phyloP scores from a whole-genome alignment of 805 yeast genomes.

The Yarrowia bubula region DNA sequence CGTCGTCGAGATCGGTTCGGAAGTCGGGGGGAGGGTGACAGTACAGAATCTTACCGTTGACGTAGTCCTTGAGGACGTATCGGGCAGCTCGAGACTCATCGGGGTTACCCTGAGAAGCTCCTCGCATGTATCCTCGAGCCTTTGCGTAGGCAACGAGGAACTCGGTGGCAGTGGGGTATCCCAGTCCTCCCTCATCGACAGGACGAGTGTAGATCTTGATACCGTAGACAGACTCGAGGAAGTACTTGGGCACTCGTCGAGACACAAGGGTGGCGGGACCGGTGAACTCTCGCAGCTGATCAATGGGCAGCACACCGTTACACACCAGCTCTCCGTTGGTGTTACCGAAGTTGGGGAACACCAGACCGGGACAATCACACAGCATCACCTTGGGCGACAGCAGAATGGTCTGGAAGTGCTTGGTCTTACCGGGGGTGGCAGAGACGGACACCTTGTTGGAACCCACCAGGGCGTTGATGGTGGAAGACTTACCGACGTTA shows the following conservation, averaged over 20 bases:
- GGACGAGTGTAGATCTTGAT: constrained; percentile 77
- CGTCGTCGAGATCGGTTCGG: constrained; percentile 33
- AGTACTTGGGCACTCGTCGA: constrained; percentile 83
- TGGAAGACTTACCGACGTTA: constrained; percentile 94
- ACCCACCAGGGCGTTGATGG: constrained; percentile 94
- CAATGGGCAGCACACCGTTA: constrained; percentile 98
- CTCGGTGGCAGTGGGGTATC: constrained; percentile 84
- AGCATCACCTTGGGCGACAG: constrained; percentile 77
- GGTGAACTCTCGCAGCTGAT: constrained; percentile 87
- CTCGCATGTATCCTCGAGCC: constrained; percentile 92
- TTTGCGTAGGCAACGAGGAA: constrained; percentile 87
- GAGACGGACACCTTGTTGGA: constrained; percentile 98
- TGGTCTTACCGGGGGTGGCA: constrained; percentile 97
- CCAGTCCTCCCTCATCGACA: constrained; percentile 82
- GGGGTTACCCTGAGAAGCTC: constrained; percentile 87
- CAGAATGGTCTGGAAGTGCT: constrained; percentile 95
- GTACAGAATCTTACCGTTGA: constrained; percentile 81
- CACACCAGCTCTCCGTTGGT: constrained; percentile 96
- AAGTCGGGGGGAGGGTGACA: constrained; percentile 69
- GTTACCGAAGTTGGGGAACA: constrained; percentile 95
- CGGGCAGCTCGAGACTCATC: constrained; percentile 95
- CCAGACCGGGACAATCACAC: constrained; percentile 99
- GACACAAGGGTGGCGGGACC: constrained; percentile 86
- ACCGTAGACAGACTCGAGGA: constrained; percentile 89
- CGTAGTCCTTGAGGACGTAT: constrained; percentile 89